These are phyloP conservation scores for Pugionium cornutum DNA, from an alignment of 345 rosid species.

Conservation along the genomic window DNA sequence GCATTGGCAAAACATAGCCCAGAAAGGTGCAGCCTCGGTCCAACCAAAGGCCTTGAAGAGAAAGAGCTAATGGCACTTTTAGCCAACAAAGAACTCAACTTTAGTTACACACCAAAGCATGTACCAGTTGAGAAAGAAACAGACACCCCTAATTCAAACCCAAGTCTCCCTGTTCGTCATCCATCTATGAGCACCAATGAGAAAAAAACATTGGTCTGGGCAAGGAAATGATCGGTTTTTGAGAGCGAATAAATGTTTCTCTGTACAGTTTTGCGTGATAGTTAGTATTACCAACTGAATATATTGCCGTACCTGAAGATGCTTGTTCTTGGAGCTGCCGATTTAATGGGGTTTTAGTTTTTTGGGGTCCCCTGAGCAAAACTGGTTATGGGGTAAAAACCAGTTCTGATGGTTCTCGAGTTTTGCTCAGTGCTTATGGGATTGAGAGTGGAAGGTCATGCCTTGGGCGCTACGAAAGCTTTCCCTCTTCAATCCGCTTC, in stretches of 20 bases:
- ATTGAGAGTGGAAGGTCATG: conserved; percentile 9
- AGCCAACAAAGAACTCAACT: conserved; percentile 79
- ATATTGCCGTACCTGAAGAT: conserved; percentile 23
- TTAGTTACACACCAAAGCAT: conserved; percentile 56
- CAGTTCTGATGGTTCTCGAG: conserved; percentile 23
- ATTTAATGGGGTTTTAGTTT: conserved; percentile 32
- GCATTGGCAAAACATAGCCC: conserved; percentile 84
- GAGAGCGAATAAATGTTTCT: conserved; percentile 5
- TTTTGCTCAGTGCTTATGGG: conserved; percentile 28
- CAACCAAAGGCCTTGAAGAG: conserved; percentile 83
- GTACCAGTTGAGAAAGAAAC: conserved; percentile 37
- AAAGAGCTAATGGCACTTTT: conserved; percentile 86
- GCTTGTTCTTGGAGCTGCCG: conserved; percentile 33
- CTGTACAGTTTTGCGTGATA: conserved; percentile 33
- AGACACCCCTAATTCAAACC: not conserved
- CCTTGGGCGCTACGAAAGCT: conserved; percentile 11
- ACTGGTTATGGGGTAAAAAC: conserved; percentile 23
- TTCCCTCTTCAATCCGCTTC: conserved; percentile 23
- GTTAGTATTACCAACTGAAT: conserved; percentile 24
- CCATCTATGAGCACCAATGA: conserved; percentile 21
- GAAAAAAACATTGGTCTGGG: conserved; percentile 31
- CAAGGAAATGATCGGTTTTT: conserved; percentile 29
- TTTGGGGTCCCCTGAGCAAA: conserved; percentile 23
- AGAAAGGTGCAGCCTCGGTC: conserved; percentile 77
- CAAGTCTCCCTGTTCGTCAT: conserved; percentile 31